Evolutionary conservation across 352 stramenopile species (phyloP).

Genomic region (Phytophthora podocarpi): DNA sequence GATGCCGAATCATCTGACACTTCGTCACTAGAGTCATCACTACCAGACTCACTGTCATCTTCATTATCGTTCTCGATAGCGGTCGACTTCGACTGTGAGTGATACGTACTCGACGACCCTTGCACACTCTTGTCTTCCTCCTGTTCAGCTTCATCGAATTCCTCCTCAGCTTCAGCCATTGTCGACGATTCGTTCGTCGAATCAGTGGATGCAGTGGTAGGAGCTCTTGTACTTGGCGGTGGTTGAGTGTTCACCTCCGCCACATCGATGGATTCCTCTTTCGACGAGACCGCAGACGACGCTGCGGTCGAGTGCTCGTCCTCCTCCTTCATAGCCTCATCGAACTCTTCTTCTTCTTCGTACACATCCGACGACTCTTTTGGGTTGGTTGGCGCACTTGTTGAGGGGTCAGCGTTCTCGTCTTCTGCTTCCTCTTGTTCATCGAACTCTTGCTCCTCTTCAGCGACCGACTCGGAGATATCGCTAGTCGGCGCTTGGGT

Average conservation of each 20-base stretch:
- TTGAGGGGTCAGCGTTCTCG: background rate
- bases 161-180: background rate
- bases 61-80: background rate
- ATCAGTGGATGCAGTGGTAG: no score
- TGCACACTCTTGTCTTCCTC: background rate
- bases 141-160: slow-evolving; percentile 14
- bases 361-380: slow-evolving; percentile 8
- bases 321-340: slow-evolving; percentile 13
- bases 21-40: slow-evolving; percentile 12
- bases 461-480: background rate
- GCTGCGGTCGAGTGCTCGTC: slow-evolving; percentile 4
- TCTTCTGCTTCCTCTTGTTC: no score
- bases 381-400: no score
- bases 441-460: slow-evolving; percentile 16
- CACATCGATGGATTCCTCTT: no score
- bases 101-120: background rate
- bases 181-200: background rate
- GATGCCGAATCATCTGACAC: background rate
- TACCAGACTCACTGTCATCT: slow-evolving; percentile 9
- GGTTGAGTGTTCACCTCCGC: no score
- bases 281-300: no score
- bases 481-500: background rate
- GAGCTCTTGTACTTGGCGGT: no score
- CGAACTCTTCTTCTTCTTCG: slow-evolving; percentile 14
- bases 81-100: background rate